Evolutionary conservation across 352 stramenopile species (phyloP).

Genomic region (Phytophthora europaea): DNA sequence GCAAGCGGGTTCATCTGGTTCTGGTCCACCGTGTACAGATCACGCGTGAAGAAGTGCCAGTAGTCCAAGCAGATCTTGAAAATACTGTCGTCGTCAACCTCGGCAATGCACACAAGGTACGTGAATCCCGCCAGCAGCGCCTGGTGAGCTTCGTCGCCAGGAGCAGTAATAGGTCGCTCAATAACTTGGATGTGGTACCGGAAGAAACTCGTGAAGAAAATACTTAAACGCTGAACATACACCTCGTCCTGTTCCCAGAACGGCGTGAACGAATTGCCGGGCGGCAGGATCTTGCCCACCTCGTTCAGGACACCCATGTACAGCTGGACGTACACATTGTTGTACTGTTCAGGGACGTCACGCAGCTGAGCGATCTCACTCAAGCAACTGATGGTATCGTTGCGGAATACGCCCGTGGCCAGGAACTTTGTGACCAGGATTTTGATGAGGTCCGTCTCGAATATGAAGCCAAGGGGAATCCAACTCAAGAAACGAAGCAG

Average conservation of each 20-base stretch:
- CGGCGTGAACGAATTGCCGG: constrained; percentile 93
- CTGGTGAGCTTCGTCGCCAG: constrained; percentile 90
- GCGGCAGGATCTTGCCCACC: constrained; percentile 92
- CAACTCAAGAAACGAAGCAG: constrained; percentile 98
- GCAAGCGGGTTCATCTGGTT: constrained; percentile 77
- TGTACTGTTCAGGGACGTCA: constrained; percentile 94
- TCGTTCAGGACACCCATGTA: constrained; percentile 96
- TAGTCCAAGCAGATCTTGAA: constrained; percentile 99
- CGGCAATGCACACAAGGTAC: constrained; percentile 93
- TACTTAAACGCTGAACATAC: constrained; percentile 97
- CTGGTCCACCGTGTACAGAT: constrained; percentile 96
- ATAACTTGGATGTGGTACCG: constrained; percentile 96
- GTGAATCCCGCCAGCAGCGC: constrained; percentile 94
- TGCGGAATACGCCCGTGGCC: constrained; percentile 95
- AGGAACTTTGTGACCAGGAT: constrained; percentile 98
- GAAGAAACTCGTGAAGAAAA: constrained; percentile 98
- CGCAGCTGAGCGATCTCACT: constrained; percentile 98
- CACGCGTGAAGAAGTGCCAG: constrained; percentile 97
- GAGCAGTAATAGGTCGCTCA: constrained; percentile 85
- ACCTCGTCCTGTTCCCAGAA: constrained; percentile 95
- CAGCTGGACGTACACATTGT: constrained; percentile 95
- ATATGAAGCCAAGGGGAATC: constrained; percentile 99
- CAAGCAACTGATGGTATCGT: constrained; percentile 97
- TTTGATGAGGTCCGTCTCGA: constrained; percentile 97
- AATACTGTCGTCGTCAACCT: constrained; percentile 95